Conservation (phyloP, 2,329 filamentous ascomycete species). For the Penicillium italicum region DNA sequence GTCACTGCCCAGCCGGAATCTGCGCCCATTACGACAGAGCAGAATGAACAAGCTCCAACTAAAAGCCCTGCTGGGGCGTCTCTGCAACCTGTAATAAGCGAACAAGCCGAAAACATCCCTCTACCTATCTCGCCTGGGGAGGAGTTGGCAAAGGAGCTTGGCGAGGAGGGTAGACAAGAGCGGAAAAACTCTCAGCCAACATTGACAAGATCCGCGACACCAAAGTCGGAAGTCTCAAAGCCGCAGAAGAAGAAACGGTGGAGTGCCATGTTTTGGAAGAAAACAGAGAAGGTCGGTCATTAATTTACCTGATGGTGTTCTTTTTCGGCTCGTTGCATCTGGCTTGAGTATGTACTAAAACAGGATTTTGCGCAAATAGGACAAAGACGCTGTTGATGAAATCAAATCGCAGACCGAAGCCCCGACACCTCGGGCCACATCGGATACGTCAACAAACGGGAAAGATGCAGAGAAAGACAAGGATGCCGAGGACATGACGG, state of each 20-base stretch:
- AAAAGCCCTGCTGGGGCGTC: background rate
- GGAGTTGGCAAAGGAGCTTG: slow-evolving; percentile 35
- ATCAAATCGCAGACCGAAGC: slow-evolving; percentile 7
- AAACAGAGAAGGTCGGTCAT: slow-evolving; percentile 30
- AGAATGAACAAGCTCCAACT: background rate
- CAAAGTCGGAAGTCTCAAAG: slow-evolving; percentile 18
- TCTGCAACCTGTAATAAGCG: slow-evolving; percentile 30
- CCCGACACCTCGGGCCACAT: background rate
- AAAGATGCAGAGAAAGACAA: slow-evolving; percentile 55
- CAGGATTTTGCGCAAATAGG: background rate
- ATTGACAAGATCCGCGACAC: slow-evolving; percentile 15
- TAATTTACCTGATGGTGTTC: background rate
- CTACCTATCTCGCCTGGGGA: slow-evolving; percentile 50
- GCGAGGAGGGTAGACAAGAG: slow-evolving; percentile 35
- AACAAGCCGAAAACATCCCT: slow-evolving; percentile 48
- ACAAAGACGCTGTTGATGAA: slow-evolving; percentile 1
- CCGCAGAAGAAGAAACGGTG: slow-evolving; percentile 35
- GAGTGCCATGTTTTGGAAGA: slow-evolving; percentile 42
- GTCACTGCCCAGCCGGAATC: slow-evolving; percentile 47
- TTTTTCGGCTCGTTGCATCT: background rate
- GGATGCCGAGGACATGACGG: slow-evolving; percentile 69
- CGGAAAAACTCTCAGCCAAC: slow-evolving; percentile 21
- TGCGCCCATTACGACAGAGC: background rate
- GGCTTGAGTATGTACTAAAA: background rate
- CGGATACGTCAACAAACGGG: slow-evolving; percentile 25